phyloP scores from a whole-genome alignment of 495 filamentous ascomycete species.

The Trichoderma erinaceum region DNA sequence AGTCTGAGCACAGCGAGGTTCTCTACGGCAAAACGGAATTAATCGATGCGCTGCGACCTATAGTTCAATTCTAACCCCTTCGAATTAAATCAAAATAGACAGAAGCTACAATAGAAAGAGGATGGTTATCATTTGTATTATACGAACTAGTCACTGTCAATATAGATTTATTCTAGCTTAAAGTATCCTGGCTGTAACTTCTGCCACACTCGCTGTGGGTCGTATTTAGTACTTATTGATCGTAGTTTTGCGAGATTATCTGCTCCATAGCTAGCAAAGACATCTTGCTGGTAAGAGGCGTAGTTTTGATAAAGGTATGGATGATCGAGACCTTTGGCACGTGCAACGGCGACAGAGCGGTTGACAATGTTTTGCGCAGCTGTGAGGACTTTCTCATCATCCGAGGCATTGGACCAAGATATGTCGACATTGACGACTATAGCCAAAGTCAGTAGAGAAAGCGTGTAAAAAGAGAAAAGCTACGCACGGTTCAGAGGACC shows the following conservation, averaged over 20 bases:
- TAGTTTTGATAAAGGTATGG: constrained; percentile 56
- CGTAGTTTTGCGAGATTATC: constrained; percentile 31
- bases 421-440: constrained; percentile 30
- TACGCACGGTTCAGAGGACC: not conserved
- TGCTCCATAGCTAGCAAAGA: constrained; percentile 40
- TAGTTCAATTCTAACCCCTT: not conserved
- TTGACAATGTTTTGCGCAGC: constrained; percentile 28
- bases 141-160: not conserved
- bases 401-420: constrained; percentile 28
- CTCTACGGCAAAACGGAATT: not conserved
- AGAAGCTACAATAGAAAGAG: too few relatives aligned
- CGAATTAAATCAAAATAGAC: too few relatives aligned
- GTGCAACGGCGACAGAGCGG: constrained; percentile 33
- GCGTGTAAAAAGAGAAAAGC: not conserved
- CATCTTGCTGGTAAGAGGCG: constrained; percentile 35
- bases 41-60: not conserved
- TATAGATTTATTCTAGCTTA: constrained; percentile 23
- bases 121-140: too few relatives aligned
- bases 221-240: constrained; percentile 36
- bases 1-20: not conserved
- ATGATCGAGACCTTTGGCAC: constrained; percentile 36
- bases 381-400: constrained; percentile 31
- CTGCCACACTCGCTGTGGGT: constrained; percentile 37
- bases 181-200: constrained; percentile 37
- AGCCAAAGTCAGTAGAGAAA: not conserved